Conservation (phyloP, 768 basidiomycete genomes). For the Hericium rajendrae region DNA sequence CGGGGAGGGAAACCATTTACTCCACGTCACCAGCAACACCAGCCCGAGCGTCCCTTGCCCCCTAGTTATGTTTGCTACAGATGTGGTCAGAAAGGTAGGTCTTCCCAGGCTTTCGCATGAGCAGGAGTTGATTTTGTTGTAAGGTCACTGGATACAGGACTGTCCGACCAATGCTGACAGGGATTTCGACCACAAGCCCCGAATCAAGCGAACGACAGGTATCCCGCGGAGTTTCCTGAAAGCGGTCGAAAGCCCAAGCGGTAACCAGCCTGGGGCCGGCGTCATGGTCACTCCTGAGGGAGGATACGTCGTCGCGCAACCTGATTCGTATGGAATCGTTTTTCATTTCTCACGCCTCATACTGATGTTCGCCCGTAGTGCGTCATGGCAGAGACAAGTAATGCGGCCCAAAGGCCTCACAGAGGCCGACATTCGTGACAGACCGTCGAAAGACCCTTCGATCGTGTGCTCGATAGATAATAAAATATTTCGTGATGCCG, state of each 20-base stretch:
- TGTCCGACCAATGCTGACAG: slow-evolving; percentile 97
- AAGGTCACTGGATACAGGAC: slow-evolving; percentile 99
- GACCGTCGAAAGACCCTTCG: slow-evolving; percentile 65
- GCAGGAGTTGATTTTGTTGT: not conserved
- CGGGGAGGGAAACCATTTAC: slow-evolving; percentile 48
- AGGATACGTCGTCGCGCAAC: slow-evolving; percentile 94
- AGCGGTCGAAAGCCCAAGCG: slow-evolving; percentile 81
- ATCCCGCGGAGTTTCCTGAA: slow-evolving; percentile 97
- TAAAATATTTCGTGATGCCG: slow-evolving; percentile 88
- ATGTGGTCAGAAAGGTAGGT: slow-evolving; percentile 89
- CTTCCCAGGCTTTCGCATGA: not conserved
- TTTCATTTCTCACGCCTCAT: not conserved
- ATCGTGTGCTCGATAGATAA: slow-evolving; percentile 88
- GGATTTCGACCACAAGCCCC: slow-evolving; percentile 87
- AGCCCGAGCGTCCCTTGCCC: slow-evolving; percentile 73
- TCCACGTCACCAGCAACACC: slow-evolving; percentile 36
- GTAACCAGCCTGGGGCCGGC: slow-evolving; percentile 64
- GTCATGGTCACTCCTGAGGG: slow-evolving; percentile 99
- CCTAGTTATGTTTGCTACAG: slow-evolving; percentile 97
- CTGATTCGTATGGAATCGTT: slow-evolving; percentile 74
- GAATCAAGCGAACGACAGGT: slow-evolving; percentile 96
- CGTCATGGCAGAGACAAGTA: slow-evolving; percentile 91
- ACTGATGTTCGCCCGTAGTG: slow-evolving; percentile 35
- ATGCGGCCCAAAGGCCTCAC: slow-evolving; percentile 72
- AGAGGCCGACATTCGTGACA: slow-evolving; percentile 83